phyloP scores from a whole-genome alignment of 305 asterid genomes.

The Solanum aculeatissimum region DNA sequence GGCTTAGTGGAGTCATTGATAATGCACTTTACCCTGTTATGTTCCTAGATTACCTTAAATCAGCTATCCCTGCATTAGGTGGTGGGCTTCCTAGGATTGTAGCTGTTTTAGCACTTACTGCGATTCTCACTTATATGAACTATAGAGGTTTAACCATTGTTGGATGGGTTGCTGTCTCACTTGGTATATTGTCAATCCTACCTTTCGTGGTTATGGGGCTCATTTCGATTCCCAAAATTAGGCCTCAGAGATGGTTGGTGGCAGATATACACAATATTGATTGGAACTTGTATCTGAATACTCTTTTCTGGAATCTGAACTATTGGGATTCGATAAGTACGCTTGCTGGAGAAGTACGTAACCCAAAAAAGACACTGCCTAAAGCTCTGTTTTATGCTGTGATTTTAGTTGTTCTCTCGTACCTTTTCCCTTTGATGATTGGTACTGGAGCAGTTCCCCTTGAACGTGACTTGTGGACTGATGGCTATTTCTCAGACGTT shows the following conservation, averaged over 20 bases:
- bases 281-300: conserved; percentile 67
- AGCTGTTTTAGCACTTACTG: conserved; percentile 45
- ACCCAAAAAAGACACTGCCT: conserved; percentile 62
- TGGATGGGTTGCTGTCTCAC: conserved; percentile 60
- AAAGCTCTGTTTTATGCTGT: conserved; percentile 56
- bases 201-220: conserved; percentile 77
- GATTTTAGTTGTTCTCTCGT: conserved; percentile 46
- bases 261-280: conserved; percentile 43
- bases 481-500: conserved; percentile 70
- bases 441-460: conserved; percentile 70
- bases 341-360: conserved; percentile 61
- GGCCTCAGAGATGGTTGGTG: conserved; percentile 68
- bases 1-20: conserved; percentile 80
- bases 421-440: conserved; percentile 52
- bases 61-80: conserved; percentile 54
- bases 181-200: conserved; percentile 58
- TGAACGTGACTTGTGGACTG: conserved; percentile 44
- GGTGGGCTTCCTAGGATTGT: conserved; percentile 47
- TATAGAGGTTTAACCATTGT: conserved; percentile 73
- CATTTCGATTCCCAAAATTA: conserved; percentile 48
- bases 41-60: conserved; percentile 68
- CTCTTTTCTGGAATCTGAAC: conserved; percentile 79
- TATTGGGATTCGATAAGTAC: conserved; percentile 88
- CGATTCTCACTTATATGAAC: conserved; percentile 48
- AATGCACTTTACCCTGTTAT: conserved; percentile 76